Evolutionary conservation across 768 basidiomycete genomes (phyloP), one percentile per base, ranked within the genome.

Genomic region (Xanthoconium stramineum): DNA sequence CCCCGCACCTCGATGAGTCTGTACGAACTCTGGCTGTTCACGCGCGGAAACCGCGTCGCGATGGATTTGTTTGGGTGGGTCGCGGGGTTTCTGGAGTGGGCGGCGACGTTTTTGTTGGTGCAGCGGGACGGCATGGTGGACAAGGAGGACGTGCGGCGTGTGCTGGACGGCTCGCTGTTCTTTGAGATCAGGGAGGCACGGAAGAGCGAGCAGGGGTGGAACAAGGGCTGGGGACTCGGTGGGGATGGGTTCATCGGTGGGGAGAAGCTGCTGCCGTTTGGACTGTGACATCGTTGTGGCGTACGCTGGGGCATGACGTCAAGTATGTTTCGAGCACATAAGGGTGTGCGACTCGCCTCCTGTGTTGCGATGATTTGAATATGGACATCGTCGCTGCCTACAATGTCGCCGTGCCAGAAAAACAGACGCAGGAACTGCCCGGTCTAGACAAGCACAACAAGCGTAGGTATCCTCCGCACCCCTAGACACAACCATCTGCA

Each of bases 111-210:
- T 54, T 50, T 78, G 42, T 53, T 79, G 19, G 62, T 79, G 62
- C 79, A 77, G 0, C 62, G 62, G 43, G 69, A 78, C 29, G 76
- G 77, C 9, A 55, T 68, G 46, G 64, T 80, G 44, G 66, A 65
- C 44, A 76, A 76, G 62, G 76, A 79, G 37, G 75, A 78, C 53
- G 69, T 79, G 17, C 67, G 75, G 2, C 72, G 69, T 2, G 61
- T 78, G 14, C 71, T 77, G 28, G 77, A 80, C 36, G 79, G 77
- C 11, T 71, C 70, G 45, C 52, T 74, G 19, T 75, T 75, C 57
- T 72, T 68, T 49, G 69, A 76, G 47, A 60, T 76, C 14, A 63
- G 58, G 14, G 40, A 50, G n/a, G 65, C 65, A 24, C 58, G 72
- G 20, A 44, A 33, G 47, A 59, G 39, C 2, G 53, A 39, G 37